phyloP scores from a whole-genome alignment of 1,284 basidiomycete species.

The Leccinum pallidistipes region DNA sequence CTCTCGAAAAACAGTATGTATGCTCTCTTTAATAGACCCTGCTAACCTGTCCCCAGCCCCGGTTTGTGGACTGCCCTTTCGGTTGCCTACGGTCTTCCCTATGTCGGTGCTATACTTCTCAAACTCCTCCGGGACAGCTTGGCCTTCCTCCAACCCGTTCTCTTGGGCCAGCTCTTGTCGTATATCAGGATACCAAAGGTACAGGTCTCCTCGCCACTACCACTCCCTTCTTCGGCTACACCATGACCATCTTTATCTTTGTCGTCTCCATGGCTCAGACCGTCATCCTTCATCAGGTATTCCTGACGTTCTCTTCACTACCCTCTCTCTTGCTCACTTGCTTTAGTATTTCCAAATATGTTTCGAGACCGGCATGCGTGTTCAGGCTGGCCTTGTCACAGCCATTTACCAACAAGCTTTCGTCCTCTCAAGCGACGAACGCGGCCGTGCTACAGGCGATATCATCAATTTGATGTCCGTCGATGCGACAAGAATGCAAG shows the following conservation, averaged over 20 bases:
- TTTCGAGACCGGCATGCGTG: conserved; percentile 88
- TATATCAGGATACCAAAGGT: conserved; percentile 61
- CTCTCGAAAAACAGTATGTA: conserved; percentile 60
- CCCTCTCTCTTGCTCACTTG: background rate
- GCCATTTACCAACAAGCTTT: conserved; percentile 88
- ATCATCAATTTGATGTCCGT: conserved; percentile 95
- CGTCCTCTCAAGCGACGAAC: conserved; percentile 82
- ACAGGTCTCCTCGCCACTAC: conserved; percentile 24
- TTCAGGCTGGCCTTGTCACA: conserved; percentile 85
- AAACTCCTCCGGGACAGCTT: conserved; percentile 82
- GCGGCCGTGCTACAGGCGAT: conserved; percentile 80
- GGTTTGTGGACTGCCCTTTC: conserved; percentile 75
- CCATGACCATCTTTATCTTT: conserved; percentile 82
- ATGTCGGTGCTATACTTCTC: conserved; percentile 62
- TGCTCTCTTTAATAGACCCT: background rate
- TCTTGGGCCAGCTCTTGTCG: conserved; percentile 77
- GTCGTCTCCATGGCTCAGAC: conserved; percentile 75
- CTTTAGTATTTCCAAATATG: conserved; percentile 78
- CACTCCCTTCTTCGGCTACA: conserved; percentile 62
- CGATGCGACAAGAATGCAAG: conserved; percentile 83
- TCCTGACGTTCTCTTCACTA: conserved; percentile 3
- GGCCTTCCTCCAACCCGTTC: conserved; percentile 87
- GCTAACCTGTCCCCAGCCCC: conserved; percentile 16
- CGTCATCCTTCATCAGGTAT: conserved; percentile 81
- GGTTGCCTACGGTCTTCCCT: conserved; percentile 79